Percentiles rank a stretch among this genome's conserved stretches.
phyloP scores from a whole-genome alignment of 345 rosid genomes.

The Boechera divaricarpa region DNA sequence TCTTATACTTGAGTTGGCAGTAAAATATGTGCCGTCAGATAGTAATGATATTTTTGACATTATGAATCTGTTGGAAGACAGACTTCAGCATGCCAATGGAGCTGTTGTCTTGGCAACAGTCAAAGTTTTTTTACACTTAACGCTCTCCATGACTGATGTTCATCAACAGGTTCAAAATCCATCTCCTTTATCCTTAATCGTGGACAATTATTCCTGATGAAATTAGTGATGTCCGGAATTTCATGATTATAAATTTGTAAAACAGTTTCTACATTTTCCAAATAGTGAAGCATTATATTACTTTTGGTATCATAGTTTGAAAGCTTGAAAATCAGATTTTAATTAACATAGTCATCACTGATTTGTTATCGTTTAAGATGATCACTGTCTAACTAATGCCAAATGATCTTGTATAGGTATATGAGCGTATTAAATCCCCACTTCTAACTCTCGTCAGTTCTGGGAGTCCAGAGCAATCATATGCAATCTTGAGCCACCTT shows the following conservation, averaged over 20 bases:
- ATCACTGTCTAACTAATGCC: slow-evolving; percentile 31
- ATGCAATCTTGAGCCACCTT: slow-evolving; percentile 94
- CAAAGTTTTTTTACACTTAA: slow-evolving; percentile 86
- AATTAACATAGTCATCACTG: slow-evolving; percentile 15
- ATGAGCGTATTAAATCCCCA: slow-evolving; percentile 98
- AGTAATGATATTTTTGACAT: slow-evolving; percentile 92
- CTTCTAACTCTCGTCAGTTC: slow-evolving; percentile 95
- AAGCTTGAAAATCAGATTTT: slow-evolving; percentile 27
- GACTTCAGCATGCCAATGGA: slow-evolving; percentile 99
- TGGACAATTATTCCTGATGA: neutral
- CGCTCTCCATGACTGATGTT: slow-evolving; percentile 93
- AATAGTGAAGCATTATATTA: slow-evolving; percentile 10
- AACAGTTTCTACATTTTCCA: slow-evolving; percentile 2
- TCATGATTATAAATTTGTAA: neutral
- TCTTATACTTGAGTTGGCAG: slow-evolving; percentile 87
- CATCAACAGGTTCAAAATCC: slow-evolving; percentile 82
- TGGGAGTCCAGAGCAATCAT: slow-evolving; percentile 98
- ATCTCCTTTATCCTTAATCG: slow-evolving; percentile 22
- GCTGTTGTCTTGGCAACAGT: slow-evolving; percentile 94
- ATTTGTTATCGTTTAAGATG: slow-evolving; percentile 10
- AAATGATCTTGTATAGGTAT: slow-evolving; percentile 63
- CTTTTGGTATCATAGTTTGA: neutral
- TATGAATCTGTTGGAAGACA: slow-evolving; percentile 99
- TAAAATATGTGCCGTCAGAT: slow-evolving; percentile 87
- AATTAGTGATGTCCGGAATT: slow-evolving; percentile 11